phyloP scores from a whole-genome alignment of 352 stramenopile species.

The Globisporangium irregulare region DNA sequence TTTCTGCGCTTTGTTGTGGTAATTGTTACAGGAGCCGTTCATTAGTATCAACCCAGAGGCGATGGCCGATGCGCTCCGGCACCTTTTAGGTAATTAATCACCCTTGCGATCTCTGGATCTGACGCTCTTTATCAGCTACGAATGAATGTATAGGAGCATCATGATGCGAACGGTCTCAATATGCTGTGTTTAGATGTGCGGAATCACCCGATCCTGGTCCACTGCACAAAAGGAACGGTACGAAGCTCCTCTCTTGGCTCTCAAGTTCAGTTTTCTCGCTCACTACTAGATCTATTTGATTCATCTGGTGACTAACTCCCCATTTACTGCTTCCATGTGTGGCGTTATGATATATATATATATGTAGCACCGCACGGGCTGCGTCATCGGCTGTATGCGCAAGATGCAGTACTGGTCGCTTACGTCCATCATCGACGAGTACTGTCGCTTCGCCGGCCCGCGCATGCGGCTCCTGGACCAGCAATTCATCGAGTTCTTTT shows the following conservation, averaged over 20 bases:
- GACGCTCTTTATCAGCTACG: background rate
- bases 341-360: no score
- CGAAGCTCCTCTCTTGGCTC: conserved; percentile 8
- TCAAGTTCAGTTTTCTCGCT: background rate
- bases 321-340: background rate
- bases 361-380: conserved; percentile 71
- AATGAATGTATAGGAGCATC: background rate
- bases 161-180: background rate
- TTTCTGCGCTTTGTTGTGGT: no score
- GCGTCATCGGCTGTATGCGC: conserved; percentile 82
- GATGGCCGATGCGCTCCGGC: conserved; percentile 72
- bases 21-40: conserved; percentile 69
- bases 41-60: conserved; percentile 84
- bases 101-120: background rate
- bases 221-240: conserved; percentile 88
- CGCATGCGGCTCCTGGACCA: conserved; percentile 85
- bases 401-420: conserved; percentile 88
- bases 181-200: conserved; percentile 46
- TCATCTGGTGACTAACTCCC: background rate
- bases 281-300: background rate
- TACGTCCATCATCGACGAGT: conserved; percentile 87
- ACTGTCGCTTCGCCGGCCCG: conserved; percentile 80
- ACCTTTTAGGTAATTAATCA: conserved; percentile 56
- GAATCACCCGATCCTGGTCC: conserved; percentile 86
- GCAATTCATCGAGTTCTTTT: conserved; percentile 91